phyloP scores from a whole-genome alignment of 2,329 filamentous ascomycete genomes.

The Cercospora brassicicola region DNA sequence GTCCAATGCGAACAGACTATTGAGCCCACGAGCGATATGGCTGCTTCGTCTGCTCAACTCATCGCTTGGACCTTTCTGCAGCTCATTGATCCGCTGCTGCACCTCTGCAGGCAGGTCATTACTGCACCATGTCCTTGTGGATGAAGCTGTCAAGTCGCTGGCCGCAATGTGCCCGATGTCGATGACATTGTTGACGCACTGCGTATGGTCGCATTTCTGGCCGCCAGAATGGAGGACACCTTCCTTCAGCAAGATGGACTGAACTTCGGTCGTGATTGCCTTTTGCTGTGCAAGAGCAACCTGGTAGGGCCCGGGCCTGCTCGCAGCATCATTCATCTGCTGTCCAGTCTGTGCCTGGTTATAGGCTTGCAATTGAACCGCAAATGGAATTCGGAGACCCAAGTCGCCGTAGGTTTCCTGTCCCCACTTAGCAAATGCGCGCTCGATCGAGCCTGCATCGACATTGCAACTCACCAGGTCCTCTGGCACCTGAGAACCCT shows the following conservation, averaged over 20 bases:
- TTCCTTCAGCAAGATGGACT: slow-evolving; percentile 26
- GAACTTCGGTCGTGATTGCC: slow-evolving; percentile 24
- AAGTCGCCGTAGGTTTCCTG: slow-evolving; percentile 39
- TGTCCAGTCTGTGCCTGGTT: slow-evolving; percentile 27
- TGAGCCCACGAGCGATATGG: not conserved
- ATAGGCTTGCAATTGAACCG: slow-evolving; percentile 36
- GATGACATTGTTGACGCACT: slow-evolving; percentile 31
- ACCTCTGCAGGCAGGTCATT: slow-evolving; percentile 18
- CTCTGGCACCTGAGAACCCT: slow-evolving; percentile 37
- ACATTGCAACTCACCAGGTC: slow-evolving; percentile 29
- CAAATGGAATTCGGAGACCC: slow-evolving; percentile 40
- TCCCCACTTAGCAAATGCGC: slow-evolving; percentile 8
- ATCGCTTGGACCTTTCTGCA: not conserved
- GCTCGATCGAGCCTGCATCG: not conserved
- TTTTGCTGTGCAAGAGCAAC: slow-evolving; percentile 15
- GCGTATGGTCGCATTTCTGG: slow-evolving; percentile 28
- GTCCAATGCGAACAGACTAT: slow-evolving; percentile 8
- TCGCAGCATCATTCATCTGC: slow-evolving; percentile 18
- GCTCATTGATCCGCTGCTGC: not conserved
- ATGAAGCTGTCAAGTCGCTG: slow-evolving; percentile 8
- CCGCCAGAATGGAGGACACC: slow-evolving; percentile 28
- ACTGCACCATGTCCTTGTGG: slow-evolving; percentile 31
- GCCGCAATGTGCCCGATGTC: slow-evolving; percentile 30
- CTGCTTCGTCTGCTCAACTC: not conserved
- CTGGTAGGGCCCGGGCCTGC: slow-evolving; percentile 20